phyloP scores from a whole-genome alignment of 352 stramenopile species.

The Pythium phragmiticola region DNA sequence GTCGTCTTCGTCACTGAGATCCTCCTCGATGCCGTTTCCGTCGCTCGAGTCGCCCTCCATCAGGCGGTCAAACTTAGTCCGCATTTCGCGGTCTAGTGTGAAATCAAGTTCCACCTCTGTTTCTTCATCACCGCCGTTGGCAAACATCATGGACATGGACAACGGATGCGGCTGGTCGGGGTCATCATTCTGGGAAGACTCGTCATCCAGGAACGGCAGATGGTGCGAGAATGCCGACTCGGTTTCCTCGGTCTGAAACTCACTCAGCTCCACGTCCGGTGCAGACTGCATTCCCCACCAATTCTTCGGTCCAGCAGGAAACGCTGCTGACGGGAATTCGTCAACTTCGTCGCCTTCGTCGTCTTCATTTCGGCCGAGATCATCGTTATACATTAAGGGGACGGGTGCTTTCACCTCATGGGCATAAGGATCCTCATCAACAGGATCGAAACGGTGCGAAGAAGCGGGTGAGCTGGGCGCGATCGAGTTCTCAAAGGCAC shows the following conservation, averaged over 20 bases:
- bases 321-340: slow-evolving; percentile 44
- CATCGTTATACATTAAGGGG: not conserved
- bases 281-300: slow-evolving; percentile 65
- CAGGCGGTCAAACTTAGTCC: slow-evolving; percentile 69
- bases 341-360: slow-evolving; percentile 42
- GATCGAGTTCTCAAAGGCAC: slow-evolving; percentile 4
- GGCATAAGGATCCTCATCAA: slow-evolving; percentile 41
- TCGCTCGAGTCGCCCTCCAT: slow-evolving; percentile 62
- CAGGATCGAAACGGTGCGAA: slow-evolving; percentile 41
- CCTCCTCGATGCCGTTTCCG: slow-evolving; percentile 18
- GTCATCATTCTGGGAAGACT: slow-evolving; percentile 26
- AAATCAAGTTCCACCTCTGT: slow-evolving; percentile 88
- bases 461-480: slow-evolving; percentile 22
- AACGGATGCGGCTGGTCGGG: slow-evolving; percentile 43
- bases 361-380: not conserved
- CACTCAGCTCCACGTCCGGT: slow-evolving; percentile 68
- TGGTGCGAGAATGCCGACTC: slow-evolving; percentile 67
- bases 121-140: slow-evolving; percentile 58
- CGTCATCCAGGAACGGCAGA: slow-evolving; percentile 48
- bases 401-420: slow-evolving; percentile 1
- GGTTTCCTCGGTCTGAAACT: slow-evolving; percentile 75
- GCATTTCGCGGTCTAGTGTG: slow-evolving; percentile 64
- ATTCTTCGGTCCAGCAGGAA: slow-evolving; percentile 67
- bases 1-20: slow-evolving; percentile 36
- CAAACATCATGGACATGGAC: slow-evolving; percentile 81